phyloP scores from a whole-genome alignment of 768 basidiomycete species.

The Exidia glandulosa region DNA sequence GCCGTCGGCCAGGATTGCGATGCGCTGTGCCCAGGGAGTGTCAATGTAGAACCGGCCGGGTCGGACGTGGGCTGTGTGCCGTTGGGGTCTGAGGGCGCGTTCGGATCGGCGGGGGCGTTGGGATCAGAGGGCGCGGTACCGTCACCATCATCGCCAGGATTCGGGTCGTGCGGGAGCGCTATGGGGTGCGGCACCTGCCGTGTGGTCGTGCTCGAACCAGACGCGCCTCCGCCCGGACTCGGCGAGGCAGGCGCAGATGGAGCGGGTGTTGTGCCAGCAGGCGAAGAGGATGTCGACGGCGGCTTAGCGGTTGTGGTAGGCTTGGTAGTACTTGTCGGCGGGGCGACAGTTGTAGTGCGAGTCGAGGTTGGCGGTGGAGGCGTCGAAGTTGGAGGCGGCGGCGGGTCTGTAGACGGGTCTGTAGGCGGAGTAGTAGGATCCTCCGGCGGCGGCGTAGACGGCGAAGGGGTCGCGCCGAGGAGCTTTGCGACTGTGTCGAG shows the following conservation, averaged over 20 bases:
- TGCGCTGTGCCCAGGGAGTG: neutral
- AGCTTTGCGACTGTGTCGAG: neutral
- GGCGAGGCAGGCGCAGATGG: too few relatives aligned
- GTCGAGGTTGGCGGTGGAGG: neutral
- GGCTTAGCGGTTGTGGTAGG: neutral
- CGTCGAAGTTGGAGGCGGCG: neutral
- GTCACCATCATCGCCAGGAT: neutral
- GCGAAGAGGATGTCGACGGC: neutral
- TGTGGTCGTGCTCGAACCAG: neutral
- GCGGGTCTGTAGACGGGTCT: neutral
- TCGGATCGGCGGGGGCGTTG: neutral
- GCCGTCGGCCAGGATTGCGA: neutral
- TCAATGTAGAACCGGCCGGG: too few relatives aligned
- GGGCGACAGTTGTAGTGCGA: neutral
- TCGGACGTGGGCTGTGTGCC: neutral
- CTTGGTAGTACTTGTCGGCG: neutral
- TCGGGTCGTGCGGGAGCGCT: neutral
- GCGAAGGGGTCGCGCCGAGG: neutral
- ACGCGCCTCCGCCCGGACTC: neutral
- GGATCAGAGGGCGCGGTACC: too few relatives aligned
- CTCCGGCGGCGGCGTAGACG: neutral
- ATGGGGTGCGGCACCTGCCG: neutral
- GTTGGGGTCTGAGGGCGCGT: too few relatives aligned
- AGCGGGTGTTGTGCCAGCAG: neutral
- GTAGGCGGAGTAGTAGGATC: neutral